These are phyloP conservation scores for Rauvolfia tetraphylla DNA, from an alignment of 257 asterid species.

Conservation along the genomic window DNA sequence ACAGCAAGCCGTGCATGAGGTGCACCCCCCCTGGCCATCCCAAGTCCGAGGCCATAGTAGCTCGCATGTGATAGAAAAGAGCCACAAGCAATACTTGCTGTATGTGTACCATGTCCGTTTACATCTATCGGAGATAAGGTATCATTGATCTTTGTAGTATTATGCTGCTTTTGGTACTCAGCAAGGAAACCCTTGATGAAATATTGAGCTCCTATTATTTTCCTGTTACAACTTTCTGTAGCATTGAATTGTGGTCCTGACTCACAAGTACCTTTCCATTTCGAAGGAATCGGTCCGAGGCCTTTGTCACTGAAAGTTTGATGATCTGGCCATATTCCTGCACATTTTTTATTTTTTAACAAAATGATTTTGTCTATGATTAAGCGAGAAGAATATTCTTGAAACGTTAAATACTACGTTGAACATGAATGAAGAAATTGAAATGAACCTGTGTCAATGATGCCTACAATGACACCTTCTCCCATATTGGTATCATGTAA, in stretches of 20 bases:
- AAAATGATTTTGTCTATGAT: no score
- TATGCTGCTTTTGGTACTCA: constrained; percentile 3
- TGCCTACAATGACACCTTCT: constrained; percentile 40
- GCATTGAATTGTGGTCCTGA: constrained; percentile 47
- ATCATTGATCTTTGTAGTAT: constrained; percentile 17
- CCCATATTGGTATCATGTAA: constrained; percentile 39
- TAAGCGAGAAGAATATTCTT: no score
- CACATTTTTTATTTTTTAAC: neutral
- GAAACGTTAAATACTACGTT: no score
- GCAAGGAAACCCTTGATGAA: constrained; percentile 26
- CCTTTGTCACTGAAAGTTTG: constrained; percentile 52
- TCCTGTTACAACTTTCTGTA: constrained; percentile 35
- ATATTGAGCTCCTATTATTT: constrained; percentile 45
- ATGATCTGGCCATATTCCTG: constrained; percentile 89
- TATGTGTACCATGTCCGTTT: constrained; percentile 30
- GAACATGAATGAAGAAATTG: neutral
- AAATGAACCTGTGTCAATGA: constrained; percentile 42
- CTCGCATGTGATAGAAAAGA: constrained; percentile 22
- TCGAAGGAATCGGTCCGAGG: constrained; percentile 55
- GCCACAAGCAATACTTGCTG: constrained; percentile 32
- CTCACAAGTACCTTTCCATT: constrained; percentile 76
- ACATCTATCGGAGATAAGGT: constrained; percentile 31
- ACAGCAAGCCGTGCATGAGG: constrained; percentile 36
- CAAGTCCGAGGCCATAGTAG: constrained; percentile 26
- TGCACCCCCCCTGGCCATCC: constrained; percentile 39